Conservation (phyloP, 2,329 filamentous ascomycete genomes). For the Alternaria novae-zelandiae region DNA sequence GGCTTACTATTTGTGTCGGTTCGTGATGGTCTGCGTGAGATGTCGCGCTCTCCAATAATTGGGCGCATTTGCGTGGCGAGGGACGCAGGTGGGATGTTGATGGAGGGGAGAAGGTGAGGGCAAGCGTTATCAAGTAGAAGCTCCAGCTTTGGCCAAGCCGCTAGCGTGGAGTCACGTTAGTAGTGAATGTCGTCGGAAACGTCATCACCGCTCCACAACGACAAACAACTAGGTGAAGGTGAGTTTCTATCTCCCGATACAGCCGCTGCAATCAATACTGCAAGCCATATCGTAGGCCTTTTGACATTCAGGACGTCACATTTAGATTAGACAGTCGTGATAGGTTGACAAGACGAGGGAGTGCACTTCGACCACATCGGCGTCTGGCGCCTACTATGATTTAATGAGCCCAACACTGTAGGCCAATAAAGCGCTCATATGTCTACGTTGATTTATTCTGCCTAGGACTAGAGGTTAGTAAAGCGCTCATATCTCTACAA, state of each 20-base stretch:
- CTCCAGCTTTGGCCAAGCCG: neutral
- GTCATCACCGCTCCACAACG: neutral
- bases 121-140: neutral
- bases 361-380: neutral
- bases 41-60: neutral
- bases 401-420: neutral
- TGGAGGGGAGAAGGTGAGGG: neutral
- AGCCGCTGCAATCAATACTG: neutral
- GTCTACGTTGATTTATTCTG: neutral
- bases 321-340: neutral
- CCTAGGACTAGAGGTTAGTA: neutral
- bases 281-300: neutral
- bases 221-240: neutral
- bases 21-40: neutral
- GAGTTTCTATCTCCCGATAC: neutral
- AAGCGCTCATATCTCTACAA: neutral
- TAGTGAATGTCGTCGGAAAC: neutral
- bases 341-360: neutral
- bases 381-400: neutral
- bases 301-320: neutral
- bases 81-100: neutral
- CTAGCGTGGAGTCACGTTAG: neutral
- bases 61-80: neutral
- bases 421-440: neutral
- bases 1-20: neutral